These are phyloP conservation scores for Agastache rugosa DNA, from an alignment of 257 asterid genomes.

Conservation along the genomic window DNA sequence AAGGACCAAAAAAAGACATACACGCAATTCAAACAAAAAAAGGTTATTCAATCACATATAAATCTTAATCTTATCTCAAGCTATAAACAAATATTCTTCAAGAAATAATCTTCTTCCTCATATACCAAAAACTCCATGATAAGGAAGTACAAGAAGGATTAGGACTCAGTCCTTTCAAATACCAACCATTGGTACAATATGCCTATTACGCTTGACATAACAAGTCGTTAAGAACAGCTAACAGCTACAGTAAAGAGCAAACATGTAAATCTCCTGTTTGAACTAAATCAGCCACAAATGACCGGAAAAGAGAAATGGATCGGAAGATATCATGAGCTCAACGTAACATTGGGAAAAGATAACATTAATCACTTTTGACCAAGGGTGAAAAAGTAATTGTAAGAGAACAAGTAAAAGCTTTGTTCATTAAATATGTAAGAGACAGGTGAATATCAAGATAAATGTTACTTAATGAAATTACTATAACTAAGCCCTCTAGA, in stretches of 20 bases:
- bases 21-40: neutral
- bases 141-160: neutral
- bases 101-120: neutral
- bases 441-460: constrained; percentile 6
- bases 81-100: neutral
- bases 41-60: neutral
- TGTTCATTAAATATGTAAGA: constrained; percentile 3
- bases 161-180: constrained; percentile 2
- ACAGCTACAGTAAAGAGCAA: neutral
- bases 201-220: neutral
- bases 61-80: neutral
- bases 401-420: neutral
- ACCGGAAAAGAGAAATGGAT: neutral
- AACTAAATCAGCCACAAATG: constrained; percentile 18
- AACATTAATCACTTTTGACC: neutral
- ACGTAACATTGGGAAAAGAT: neutral
- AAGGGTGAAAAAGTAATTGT: neutral
- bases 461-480: neutral
- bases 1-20: neutral
- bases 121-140: neutral
- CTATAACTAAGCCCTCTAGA: neutral
- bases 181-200: neutral
- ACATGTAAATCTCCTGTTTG: neutral
- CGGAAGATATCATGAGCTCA: neutral
- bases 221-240: neutral